Evolutionary conservation across 2,329 filamentous ascomycete genomes (phyloP).

Genomic region (Fusarium falciforme): DNA sequence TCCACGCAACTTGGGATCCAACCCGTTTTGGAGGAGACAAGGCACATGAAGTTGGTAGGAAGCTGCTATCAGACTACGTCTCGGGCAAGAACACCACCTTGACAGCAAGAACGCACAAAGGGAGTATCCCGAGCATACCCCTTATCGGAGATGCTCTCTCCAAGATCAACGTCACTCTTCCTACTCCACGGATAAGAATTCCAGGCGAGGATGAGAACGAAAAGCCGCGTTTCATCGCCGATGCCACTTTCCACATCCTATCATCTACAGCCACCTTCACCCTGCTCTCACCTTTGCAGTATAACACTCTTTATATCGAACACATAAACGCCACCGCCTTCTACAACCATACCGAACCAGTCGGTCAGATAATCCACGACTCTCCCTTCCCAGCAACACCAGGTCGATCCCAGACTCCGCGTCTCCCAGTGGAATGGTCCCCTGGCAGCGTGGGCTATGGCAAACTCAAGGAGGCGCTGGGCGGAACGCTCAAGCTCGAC

Average conservation of each 20-base stretch:
- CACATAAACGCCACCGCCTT: constrained; percentile 85
- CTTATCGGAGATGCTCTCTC: constrained; percentile 79
- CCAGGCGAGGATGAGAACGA: constrained; percentile 60
- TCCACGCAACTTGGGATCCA: constrained; percentile 82
- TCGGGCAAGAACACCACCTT: constrained; percentile 89
- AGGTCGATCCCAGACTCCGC: constrained; percentile 77
- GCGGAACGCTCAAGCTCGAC: constrained; percentile 82
- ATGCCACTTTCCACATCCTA: constrained; percentile 87
- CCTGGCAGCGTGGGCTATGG: constrained; percentile 84
- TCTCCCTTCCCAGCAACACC: constrained; percentile 81
- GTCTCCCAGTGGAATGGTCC: constrained; percentile 84
- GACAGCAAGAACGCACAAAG: constrained; percentile 76
- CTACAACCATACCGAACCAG: constrained; percentile 81
- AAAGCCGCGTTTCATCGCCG: constrained; percentile 78
- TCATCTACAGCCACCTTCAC: constrained; percentile 89
- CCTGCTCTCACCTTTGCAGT: constrained; percentile 80
- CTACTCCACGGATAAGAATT: constrained; percentile 74
- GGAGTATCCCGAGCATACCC: constrained; percentile 80
- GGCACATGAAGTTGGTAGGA: constrained; percentile 71
- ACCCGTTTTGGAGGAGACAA: constrained; percentile 67
- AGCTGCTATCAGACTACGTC: constrained; percentile 85
- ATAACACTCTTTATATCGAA: constrained; percentile 81
- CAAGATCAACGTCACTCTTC: constrained; percentile 75
- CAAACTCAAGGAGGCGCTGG: constrained; percentile 81
- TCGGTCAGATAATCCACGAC: constrained; percentile 82